Evolutionary conservation across 495 filamentous ascomycete species (phyloP), one percentile per base, ranked within the genome.

Genomic region (Ramalina peruviana): DNA sequence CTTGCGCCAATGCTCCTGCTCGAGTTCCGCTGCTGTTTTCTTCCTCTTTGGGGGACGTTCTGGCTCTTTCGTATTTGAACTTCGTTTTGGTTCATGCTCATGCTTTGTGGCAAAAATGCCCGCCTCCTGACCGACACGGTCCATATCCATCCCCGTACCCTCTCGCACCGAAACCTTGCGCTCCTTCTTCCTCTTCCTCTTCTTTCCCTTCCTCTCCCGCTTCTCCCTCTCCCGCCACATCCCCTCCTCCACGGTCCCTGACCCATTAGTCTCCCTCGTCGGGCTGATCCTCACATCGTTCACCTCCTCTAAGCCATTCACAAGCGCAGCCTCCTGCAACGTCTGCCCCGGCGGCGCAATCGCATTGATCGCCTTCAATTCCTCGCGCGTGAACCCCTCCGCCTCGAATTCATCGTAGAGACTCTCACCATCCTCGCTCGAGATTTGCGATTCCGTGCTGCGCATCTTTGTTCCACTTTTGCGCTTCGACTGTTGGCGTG

Each of bases 401-500:
- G 48, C 21, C 19, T 52, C 45, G 23, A 49, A 56, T 27, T 56
- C 21, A 20, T 51, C 49, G 33, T 38, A 27, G 2, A 48, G 37
- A 7, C 45, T 48, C 15, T 36, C 21, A 6, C 9, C 25, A 27
- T 48, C 27, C 9, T 45, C 43, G 4, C 12, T 16, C 3, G 30
- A 13, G 2, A 3, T 1, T 33, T 33, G 30, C 30, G 5, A 13
- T 33, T 33, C 30, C 9, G 30, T 7, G 9, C 30, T 33, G 30
- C 30, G 30, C 19, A 33, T 33, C 30, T 6, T 33, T 13, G 3
- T 33, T 30, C 30, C 30, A 10, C 7, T 11, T 0, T 33, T 33
- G 30, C 7, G 30, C 4, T 33, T 33, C 30, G 7, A 33, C 30
- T 2, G 30, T 11, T 7, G 30, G 30, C 12, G 3, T 33, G 30